Evolutionary conservation across 2,329 filamentous ascomycete genomes (phyloP).

Genomic region (Neofusicoccum ribis): DNA sequence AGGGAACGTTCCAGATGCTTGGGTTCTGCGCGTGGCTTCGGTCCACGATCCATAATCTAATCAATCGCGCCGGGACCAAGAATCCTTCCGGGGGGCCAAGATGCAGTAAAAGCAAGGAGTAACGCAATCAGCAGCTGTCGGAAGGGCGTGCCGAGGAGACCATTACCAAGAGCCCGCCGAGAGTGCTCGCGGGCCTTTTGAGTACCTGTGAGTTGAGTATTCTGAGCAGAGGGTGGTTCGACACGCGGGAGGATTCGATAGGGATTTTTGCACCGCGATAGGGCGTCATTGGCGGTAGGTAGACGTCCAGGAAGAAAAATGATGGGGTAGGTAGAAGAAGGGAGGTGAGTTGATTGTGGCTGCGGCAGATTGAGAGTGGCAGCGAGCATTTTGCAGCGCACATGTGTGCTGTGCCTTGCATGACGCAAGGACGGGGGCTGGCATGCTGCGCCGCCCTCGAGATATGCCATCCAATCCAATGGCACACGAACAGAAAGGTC

Average conservation of each 20-base stretch:
- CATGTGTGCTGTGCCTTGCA: constrained; percentile 6
- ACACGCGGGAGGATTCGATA: background rate
- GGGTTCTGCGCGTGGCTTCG: background rate
- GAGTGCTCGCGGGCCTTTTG: too few relatives aligned
- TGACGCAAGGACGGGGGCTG: background rate
- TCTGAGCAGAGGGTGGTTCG: background rate
- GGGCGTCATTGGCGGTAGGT: background rate
- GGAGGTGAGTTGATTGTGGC: background rate
- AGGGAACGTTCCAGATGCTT: background rate
- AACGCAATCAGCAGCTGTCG: too few relatives aligned
- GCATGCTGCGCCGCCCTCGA: background rate
- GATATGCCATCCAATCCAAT: background rate
- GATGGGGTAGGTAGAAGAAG: background rate
- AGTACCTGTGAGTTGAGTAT: background rate
- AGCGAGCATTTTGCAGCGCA: background rate
- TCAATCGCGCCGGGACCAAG: background rate
- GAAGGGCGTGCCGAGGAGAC: background rate
- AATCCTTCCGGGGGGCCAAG: background rate
- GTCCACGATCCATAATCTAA: background rate
- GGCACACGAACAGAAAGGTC: too few relatives aligned
- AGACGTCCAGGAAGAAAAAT: background rate
- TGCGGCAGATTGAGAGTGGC: background rate
- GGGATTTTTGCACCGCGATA: background rate
- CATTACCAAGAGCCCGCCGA: background rate
- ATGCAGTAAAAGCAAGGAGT: background rate